Evolutionary conservation across 208 protist species (phyloP).

Genomic region (Leptomonas pyrrhocoris): DNA sequence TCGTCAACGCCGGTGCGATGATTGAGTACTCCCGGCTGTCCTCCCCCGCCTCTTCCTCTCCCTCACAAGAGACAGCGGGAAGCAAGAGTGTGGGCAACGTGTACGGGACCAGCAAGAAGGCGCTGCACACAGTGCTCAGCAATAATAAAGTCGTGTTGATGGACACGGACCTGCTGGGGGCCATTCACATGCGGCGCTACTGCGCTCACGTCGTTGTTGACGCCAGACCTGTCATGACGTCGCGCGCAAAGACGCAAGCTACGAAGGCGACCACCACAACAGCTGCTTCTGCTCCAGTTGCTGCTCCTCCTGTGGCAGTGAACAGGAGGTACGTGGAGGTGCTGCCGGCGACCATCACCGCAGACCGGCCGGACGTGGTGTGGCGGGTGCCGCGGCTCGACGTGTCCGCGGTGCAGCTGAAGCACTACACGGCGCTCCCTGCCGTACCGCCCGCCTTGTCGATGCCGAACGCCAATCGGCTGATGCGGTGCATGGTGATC

Average conservation of each 20-base stretch:
- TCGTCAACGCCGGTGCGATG: constrained; percentile 65
- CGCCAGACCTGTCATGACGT: constrained; percentile 9
- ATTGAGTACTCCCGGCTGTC: constrained; percentile 77
- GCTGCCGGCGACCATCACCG: neutral
- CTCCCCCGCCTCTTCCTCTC: neutral
- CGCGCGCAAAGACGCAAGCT: neutral
- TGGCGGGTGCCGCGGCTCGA: constrained; percentile 14
- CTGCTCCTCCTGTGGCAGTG: neutral
- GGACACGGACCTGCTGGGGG: constrained; percentile 84
- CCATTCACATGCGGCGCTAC: constrained; percentile 62
- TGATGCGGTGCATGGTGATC: constrained; percentile 61
- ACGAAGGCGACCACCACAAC: neutral
- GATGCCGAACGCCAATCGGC: constrained; percentile 13
- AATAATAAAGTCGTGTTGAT: constrained; percentile 63
- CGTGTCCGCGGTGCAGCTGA: neutral
- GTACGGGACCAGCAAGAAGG: constrained; percentile 88
- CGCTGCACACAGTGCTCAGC: constrained; percentile 58
- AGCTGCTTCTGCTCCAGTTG: neutral
- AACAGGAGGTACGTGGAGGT: neutral
- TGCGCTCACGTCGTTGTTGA: constrained; percentile 37
- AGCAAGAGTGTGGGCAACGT: constrained; percentile 26
- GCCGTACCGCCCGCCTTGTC: constrained; percentile 5
- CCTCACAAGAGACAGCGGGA: neutral
- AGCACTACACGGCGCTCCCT: constrained; percentile 7
- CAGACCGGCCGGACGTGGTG: neutral